phyloP scores from a whole-genome alignment of 2,329 filamentous ascomycete species.

The Phialocephala subalpina region DNA sequence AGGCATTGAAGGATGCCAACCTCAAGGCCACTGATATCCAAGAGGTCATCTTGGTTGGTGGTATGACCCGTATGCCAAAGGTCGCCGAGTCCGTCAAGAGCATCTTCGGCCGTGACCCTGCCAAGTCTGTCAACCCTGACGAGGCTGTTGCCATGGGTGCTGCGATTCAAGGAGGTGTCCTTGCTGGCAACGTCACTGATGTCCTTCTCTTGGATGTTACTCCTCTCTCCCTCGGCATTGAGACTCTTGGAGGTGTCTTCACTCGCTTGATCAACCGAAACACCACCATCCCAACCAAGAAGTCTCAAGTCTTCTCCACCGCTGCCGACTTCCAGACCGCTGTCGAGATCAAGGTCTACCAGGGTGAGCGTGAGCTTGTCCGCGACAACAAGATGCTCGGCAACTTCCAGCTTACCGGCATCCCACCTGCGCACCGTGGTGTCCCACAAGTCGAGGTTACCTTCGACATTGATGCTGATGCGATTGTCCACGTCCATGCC shows the following conservation, averaged over 20 bases:
- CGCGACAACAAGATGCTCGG: constrained; percentile 98
- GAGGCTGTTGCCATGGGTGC: constrained; percentile 98
- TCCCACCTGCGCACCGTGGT: constrained; percentile 94
- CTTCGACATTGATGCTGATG: constrained; percentile 98
- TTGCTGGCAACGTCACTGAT: constrained; percentile 96
- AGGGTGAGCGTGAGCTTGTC: constrained; percentile 99
- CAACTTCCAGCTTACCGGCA: constrained; percentile 99
- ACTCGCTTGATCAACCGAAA: constrained; percentile 98
- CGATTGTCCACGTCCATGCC: constrained; percentile 96
- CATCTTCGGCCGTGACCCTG: constrained; percentile 95
- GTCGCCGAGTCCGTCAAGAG: constrained; percentile 94
- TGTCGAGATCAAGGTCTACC: constrained; percentile 99
- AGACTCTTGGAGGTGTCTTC: constrained; percentile 98
- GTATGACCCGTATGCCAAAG: constrained; percentile 99
- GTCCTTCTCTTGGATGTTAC: constrained; percentile 95
- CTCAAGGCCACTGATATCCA: constrained; percentile 93
- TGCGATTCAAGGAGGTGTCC: constrained; percentile 95
- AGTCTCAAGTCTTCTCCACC: constrained; percentile 97
- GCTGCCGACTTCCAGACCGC: constrained; percentile 98
- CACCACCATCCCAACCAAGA: constrained; percentile 99
- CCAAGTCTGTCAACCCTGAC: constrained; percentile 98
- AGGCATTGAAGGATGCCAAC: constrained; percentile 95
- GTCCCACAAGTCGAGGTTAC: constrained; percentile 97
- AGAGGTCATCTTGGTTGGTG: constrained; percentile 97
- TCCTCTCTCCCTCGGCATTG: constrained; percentile 95